These are phyloP conservation scores for Rhodamnia argentea DNA, from an alignment of 345 rosid species.

Conservation along the genomic window DNA sequence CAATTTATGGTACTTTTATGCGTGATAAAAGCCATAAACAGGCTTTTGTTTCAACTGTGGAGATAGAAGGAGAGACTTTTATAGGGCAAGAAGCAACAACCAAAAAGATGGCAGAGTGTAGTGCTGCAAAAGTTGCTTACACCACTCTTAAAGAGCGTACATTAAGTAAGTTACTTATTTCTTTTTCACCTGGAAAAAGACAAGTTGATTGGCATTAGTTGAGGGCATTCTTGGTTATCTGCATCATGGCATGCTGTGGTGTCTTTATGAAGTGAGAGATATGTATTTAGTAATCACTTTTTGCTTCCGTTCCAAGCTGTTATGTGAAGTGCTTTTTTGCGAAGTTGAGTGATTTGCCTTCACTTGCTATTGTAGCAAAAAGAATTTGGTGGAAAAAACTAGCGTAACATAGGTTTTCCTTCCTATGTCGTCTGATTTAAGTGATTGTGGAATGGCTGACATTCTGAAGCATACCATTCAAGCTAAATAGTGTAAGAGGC, in stretches of 20 bases:
- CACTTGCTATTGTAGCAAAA: neutral
- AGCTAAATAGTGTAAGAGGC: neutral
- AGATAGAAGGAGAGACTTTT: slow-evolving; percentile 16
- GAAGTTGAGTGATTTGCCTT: neutral
- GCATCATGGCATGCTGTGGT: neutral
- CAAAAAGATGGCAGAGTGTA: slow-evolving; percentile 33
- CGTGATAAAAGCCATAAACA: slow-evolving; percentile 13
- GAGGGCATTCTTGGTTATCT: neutral
- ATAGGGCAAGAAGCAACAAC: slow-evolving; percentile 17
- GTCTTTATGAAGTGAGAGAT: neutral
- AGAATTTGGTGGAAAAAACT: neutral
- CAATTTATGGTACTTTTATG: slow-evolving; percentile 9
- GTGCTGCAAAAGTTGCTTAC: slow-evolving; percentile 33
- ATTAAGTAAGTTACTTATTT: neutral
- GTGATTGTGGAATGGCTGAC: neutral
- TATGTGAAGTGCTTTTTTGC: neutral
- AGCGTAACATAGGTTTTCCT: neutral
- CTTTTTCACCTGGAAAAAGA: neutral
- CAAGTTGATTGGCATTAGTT: neutral
- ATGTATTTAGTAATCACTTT: neutral
- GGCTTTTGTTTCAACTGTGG: slow-evolving; percentile 22
- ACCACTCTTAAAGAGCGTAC: slow-evolving; percentile 12
- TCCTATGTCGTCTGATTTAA: neutral
- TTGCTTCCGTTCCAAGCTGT: neutral
- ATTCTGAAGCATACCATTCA: neutral